These are phyloP conservation scores for Willaertia magna DNA, from an alignment of 208 protist genomes.

Conservation along the genomic window DNA sequence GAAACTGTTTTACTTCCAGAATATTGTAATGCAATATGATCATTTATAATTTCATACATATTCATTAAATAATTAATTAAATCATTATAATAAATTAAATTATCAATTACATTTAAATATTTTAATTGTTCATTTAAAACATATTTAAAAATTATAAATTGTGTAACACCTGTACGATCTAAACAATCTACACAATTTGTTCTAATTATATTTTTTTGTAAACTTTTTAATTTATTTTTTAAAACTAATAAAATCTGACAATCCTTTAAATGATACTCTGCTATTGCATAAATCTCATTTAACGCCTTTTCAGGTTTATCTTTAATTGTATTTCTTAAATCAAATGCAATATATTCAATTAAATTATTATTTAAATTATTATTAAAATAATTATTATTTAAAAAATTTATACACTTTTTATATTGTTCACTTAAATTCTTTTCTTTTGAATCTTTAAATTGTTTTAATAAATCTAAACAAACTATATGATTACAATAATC, in stretches of 20 bases:
- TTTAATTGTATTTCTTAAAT: slow-evolving; percentile 51
- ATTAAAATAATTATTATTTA: slow-evolving; percentile 36
- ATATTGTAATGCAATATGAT: slow-evolving; percentile 66
- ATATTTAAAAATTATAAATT: slow-evolving; percentile 27
- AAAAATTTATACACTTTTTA: slow-evolving; percentile 36
- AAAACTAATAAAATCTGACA: not conserved
- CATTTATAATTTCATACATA: slow-evolving; percentile 59
- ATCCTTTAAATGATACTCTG: slow-evolving; percentile 23
- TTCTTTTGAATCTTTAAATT: slow-evolving; percentile 62
- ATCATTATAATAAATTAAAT: not conserved
- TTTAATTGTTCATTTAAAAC: not conserved
- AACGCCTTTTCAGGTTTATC: slow-evolving; percentile 34
- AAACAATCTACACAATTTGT: slow-evolving; percentile 21
- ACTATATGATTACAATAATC: slow-evolving; percentile 64
- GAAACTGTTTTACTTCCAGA: slow-evolving; percentile 63
- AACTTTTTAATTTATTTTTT: not conserved
- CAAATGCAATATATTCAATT: slow-evolving; percentile 58
- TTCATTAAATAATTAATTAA: slow-evolving; percentile 33
- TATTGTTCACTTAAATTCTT: slow-evolving; percentile 55
- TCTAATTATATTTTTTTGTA: not conserved
- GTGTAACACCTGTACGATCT: slow-evolving; percentile 42
- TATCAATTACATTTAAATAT: not conserved
- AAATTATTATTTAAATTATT: slow-evolving; percentile 1
- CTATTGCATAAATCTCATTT: slow-evolving; percentile 47
- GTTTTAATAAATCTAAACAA: slow-evolving; percentile 73